These are phyloP conservation scores for Fusarium piperis DNA, from an alignment of 2,329 filamentous ascomycete genomes.

Conservation along the genomic window DNA sequence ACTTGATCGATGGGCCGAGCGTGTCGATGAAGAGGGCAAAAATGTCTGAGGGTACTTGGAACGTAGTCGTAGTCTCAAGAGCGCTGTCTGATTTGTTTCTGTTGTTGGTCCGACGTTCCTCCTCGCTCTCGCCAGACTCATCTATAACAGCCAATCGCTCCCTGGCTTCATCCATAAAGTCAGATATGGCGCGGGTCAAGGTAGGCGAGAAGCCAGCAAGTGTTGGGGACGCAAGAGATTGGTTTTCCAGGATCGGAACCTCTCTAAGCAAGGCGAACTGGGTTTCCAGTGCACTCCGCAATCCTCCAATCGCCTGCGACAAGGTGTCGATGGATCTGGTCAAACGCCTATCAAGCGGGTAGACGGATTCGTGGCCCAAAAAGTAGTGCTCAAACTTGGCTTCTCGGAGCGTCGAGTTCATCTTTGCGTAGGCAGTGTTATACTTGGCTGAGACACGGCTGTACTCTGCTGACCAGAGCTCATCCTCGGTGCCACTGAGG, in stretches of 20 bases:
- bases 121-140: slow-evolving; percentile 68
- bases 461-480: slow-evolving; percentile 75
- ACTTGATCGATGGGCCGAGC: slow-evolving; percentile 94
- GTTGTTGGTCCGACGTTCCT: slow-evolving; percentile 50
- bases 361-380: slow-evolving; percentile 80
- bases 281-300: slow-evolving; percentile 87
- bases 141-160: slow-evolving; percentile 70
- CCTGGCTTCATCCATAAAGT: slow-evolving; percentile 51
- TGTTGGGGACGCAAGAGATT: slow-evolving; percentile 24
- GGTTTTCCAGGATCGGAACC: slow-evolving; percentile 44
- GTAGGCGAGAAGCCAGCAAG: slow-evolving; percentile 37
- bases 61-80: slow-evolving; percentile 48
- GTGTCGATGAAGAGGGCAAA: slow-evolving; percentile 91
- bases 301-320: slow-evolving; percentile 87
- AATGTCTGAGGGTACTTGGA: slow-evolving; percentile 79
- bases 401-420: slow-evolving; percentile 83
- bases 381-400: slow-evolving; percentile 91
- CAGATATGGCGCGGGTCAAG: slow-evolving; percentile 42
- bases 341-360: slow-evolving; percentile 80
- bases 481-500: slow-evolving; percentile 81
- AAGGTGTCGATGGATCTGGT: slow-evolving; percentile 87
- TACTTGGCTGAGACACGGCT: slow-evolving; percentile 70
- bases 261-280: slow-evolving; percentile 88
- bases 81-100: slow-evolving; percentile 45
- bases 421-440: slow-evolving; percentile 71